Evolutionary conservation across 192 early-diverging fungal genomes (phyloP).

Genomic region (Linderina pennispora): DNA sequence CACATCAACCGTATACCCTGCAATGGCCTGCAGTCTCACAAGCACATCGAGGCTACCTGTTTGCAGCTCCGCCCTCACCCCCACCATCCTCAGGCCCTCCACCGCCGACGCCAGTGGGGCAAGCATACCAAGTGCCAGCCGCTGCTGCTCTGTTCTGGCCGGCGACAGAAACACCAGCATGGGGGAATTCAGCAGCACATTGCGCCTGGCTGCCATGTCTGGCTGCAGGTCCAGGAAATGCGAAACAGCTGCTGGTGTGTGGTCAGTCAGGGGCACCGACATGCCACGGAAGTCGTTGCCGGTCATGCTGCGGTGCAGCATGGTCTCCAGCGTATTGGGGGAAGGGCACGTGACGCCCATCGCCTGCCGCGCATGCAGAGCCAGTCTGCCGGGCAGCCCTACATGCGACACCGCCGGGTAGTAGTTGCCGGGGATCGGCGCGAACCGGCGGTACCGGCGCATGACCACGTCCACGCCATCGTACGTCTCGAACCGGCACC

Average conservation of each 20-base stretch:
- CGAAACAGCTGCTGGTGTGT: slow-evolving; percentile 4
- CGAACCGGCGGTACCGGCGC: slow-evolving; percentile 14
- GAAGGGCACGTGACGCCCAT: slow-evolving; percentile 25
- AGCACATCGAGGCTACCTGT: too few relatives aligned
- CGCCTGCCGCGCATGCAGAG: slow-evolving; percentile 28
- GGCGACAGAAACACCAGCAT: slow-evolving; percentile 25
- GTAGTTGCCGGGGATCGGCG: slow-evolving; percentile 35
- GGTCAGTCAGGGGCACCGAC: slow-evolving; percentile 13
- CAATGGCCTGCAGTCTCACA: too few relatives aligned
- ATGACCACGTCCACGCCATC: slow-evolving; percentile 20
- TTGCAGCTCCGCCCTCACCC: too few relatives aligned
- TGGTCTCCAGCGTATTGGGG: slow-evolving; percentile 12
- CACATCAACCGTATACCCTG: too few relatives aligned
- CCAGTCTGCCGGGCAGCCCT: slow-evolving; percentile 9
- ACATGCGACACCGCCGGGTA: slow-evolving; percentile 29
- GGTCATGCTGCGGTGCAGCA: slow-evolving; percentile 34
- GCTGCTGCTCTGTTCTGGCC: background rate
- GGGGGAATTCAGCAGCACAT: slow-evolving; percentile 14
- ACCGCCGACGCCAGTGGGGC: too few relatives aligned
- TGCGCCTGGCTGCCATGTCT: background rate
- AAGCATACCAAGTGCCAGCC: too few relatives aligned
- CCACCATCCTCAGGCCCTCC: too few relatives aligned
- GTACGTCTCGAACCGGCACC: slow-evolving; percentile 16
- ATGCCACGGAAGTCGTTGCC: slow-evolving; percentile 43
- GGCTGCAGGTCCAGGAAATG: slow-evolving; percentile 19